Percentiles rank a stretch among this genome's conserved stretches.
Conservation (phyloP, 352 stramenopile species). For the Pythium guiyangense region DNA sequence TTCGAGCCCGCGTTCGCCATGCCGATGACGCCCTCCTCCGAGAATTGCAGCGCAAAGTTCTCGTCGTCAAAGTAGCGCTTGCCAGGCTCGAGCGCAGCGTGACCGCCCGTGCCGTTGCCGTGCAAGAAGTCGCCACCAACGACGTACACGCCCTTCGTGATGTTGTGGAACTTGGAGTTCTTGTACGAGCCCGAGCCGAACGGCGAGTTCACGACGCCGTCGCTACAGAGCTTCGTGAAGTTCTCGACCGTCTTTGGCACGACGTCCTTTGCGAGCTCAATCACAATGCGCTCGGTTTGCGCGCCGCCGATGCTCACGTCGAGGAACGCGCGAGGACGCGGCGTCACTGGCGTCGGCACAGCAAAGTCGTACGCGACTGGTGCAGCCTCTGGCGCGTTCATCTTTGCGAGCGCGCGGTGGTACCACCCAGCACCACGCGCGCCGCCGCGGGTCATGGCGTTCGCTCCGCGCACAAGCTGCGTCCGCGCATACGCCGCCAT, state of each 20-base stretch:
- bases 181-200: constrained; percentile 78
- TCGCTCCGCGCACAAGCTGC: constrained; percentile 50
- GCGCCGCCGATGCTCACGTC: constrained; percentile 81
- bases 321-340: constrained; percentile 69
- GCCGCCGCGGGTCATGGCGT: constrained; percentile 51
- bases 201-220: constrained; percentile 52
- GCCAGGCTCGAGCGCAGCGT: constrained; percentile 61
- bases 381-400: constrained; percentile 65
- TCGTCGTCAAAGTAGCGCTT: constrained; percentile 82
- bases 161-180: constrained; percentile 80
- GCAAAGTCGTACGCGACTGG: constrained; percentile 62
- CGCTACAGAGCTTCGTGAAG: constrained; percentile 71
- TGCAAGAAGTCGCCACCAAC: constrained; percentile 70
- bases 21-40: constrained; percentile 75
- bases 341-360: constrained; percentile 39
- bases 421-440: constrained; percentile 81
- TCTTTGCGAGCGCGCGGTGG: constrained; percentile 78
- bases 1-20: constrained; percentile 98
- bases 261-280: constrained; percentile 82
- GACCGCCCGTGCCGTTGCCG: constrained; percentile 70
- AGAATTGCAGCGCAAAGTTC: constrained; percentile 86
- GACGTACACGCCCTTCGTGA: constrained; percentile 79
- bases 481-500: constrained; percentile 62
- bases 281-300: constrained; percentile 67
- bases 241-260: constrained; percentile 72